Evolutionary conservation across 768 basidiomycete species (phyloP), one percentile per base, ranked within the genome.

Genomic region (Amanita fuliginea): DNA sequence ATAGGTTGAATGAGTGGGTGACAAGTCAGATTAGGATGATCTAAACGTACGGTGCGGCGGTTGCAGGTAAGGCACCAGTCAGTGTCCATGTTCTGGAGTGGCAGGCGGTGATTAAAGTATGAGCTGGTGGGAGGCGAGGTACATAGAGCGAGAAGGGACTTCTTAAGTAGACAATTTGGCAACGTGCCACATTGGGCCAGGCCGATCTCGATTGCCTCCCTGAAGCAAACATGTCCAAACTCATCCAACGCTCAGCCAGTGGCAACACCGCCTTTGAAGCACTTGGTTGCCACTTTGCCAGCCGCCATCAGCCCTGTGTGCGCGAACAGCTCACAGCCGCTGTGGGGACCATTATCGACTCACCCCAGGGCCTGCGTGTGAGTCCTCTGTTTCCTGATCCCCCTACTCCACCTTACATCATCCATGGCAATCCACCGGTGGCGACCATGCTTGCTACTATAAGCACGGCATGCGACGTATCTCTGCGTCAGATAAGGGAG

Each of bases 31-130:
- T 18, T 39, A 53, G n/a, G 34, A 24, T 30, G 19, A 36, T 47
- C 51, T 34, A 46, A 52, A 33, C 78, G 33, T 61, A 77, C 83
- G 54, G 81, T 63, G 55, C 72, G 75, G 54, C 73, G 71, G 55
- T 73, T 70, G 69, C 84, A 87, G 49, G 71, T 68, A 55, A 86
- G 68, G 61, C 84, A 87, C 80, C 80, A 83, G 68, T 83, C 76
- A 55, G 75, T 72, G 64, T 83, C 82, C 74, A 82, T 78, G 57
- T 65, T 62, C 56, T 58, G 22, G 10, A 40, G 36, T n/a, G 24
- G 18, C 43, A 45, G 46, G 40, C 37, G 37, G 34, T 47, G 46
- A 47, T 47, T 13, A 39, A 47, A 28, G 46, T 34, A 16, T 18
- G 45, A 53, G 58, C 48, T 55, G 61, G 46, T 41, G 14, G 53